phyloP scores from a whole-genome alignment of 176 grass and related monocot genomes.

The Luzula sylvatica region DNA sequence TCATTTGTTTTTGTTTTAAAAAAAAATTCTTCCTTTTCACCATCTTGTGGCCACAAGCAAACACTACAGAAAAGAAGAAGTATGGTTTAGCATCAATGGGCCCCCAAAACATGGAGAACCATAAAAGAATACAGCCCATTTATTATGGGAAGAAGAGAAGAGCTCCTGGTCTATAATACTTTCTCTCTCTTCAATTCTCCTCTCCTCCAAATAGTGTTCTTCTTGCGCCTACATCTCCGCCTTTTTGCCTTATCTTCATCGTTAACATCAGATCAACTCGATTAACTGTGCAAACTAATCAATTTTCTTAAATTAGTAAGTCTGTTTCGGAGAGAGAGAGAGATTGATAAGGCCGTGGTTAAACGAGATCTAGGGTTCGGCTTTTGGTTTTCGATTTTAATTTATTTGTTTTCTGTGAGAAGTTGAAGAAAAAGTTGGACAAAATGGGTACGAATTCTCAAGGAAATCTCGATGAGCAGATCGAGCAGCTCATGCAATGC shows the following conservation, averaged over 20 bases:
- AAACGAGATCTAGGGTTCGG: conserved; percentile 57
- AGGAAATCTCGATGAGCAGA: conserved; percentile 90
- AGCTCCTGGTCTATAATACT: no score
- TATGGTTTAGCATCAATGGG: not conserved
- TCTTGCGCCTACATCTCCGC: conserved; percentile 5
- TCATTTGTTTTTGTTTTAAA: no score
- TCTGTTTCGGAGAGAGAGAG: not conserved
- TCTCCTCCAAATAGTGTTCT: not conserved
- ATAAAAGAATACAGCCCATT: not conserved
- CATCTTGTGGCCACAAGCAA: no score
- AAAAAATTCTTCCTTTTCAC: no score
- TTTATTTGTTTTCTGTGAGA: not conserved
- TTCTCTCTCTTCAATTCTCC: not conserved
- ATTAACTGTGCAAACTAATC: not conserved
- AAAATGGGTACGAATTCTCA: conserved; percentile 50
- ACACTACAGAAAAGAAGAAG: not conserved
- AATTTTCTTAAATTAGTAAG: not conserved
- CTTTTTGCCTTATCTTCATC: not conserved
- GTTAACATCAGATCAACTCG: not conserved
- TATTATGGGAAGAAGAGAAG: no score
- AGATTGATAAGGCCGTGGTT: not conserved
- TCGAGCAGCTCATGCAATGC: conserved; percentile 98
- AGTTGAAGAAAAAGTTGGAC: not conserved
- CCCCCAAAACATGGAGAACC: not conserved
- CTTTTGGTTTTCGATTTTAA: not conserved